These are phyloP conservation scores for Leptodermis oblonga DNA, from an alignment of 257 asterid species.

Conservation along the genomic window DNA sequence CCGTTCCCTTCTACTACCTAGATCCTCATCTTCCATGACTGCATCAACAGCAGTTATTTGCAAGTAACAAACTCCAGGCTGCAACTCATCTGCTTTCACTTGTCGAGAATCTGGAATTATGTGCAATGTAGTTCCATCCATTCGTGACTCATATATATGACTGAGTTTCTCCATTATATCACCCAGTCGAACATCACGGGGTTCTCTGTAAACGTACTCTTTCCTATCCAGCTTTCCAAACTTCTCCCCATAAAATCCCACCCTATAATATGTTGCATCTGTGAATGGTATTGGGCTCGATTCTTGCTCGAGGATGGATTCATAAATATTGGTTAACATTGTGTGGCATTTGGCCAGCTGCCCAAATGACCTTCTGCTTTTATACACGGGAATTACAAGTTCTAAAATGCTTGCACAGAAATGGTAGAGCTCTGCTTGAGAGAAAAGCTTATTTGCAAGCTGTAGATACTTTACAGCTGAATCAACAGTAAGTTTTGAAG, in stretches of 20 bases:
- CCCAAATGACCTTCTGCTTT: slow-evolving; percentile 85
- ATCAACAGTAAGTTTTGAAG: slow-evolving; percentile 97
- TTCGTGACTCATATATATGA: slow-evolving; percentile 89
- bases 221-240: slow-evolving; percentile 80
- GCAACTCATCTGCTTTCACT: slow-evolving; percentile 90
- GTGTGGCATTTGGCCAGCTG: slow-evolving; percentile 99
- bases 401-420: slow-evolving; percentile 97
- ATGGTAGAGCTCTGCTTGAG: slow-evolving; percentile 99
- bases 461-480: slow-evolving; percentile 96
- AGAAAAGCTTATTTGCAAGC: slow-evolving; percentile 93
- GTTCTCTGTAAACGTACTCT: slow-evolving; percentile 91
- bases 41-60: slow-evolving; percentile 99
- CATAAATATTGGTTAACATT: slow-evolving; percentile 82
- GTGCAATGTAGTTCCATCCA: slow-evolving; percentile 86
- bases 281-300: slow-evolving; percentile 96
- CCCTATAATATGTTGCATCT: slow-evolving; percentile 97
- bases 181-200: slow-evolving; percentile 95
- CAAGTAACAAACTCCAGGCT: slow-evolving; percentile 82
- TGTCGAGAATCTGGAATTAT: slow-evolving; percentile 97
- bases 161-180: slow-evolving; percentile 99
- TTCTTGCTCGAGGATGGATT: slow-evolving; percentile 97
- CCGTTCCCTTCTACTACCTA: slow-evolving; percentile 96
- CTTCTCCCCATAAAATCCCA: slow-evolving; percentile 90
- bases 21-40: slow-evolving; percentile 96
- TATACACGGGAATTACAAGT: slow-evolving; percentile 90